These are phyloP conservation scores for Begonia peltatifolia DNA, from an alignment of 306 rosid genomes.

Conservation along the genomic window DNA sequence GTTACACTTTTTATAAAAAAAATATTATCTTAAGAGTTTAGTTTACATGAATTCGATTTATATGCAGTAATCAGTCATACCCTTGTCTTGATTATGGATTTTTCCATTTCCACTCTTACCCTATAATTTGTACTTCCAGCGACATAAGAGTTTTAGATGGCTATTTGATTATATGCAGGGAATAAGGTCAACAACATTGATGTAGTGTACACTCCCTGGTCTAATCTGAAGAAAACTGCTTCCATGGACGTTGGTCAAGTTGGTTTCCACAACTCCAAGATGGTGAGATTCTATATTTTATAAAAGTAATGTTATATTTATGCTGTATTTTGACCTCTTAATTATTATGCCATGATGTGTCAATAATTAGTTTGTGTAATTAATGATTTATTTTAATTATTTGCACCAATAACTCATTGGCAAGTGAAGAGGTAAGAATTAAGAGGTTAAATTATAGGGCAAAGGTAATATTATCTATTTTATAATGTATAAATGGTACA, in stretches of 20 bases:
- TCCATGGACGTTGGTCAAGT: constrained; percentile 99
- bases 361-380: no score
- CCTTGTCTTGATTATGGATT: neutral
- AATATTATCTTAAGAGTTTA: neutral
- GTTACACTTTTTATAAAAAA: constrained; percentile 2
- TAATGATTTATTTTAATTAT: no score
- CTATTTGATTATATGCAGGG: constrained; percentile 31
- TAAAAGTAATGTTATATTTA: neutral
- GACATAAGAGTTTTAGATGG: constrained; percentile 4
- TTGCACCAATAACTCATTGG: no score
- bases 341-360: neutral
- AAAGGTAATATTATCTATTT: neutral
- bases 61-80: neutral
- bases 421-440: no score
- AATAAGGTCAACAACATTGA: constrained; percentile 87
- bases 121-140: neutral
- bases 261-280: constrained; percentile 75
- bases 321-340: constrained; percentile 5
- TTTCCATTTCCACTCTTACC: neutral
- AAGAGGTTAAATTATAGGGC: no score
- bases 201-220: constrained; percentile 96
- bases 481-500: no score
- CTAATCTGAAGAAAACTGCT: constrained; percentile 91
- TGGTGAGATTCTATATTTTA: constrained; percentile 26
- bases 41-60: neutral